Base-by-base conservation (phyloP, 2,329 filamentous ascomycete genomes). In the Lachnum nothofagi region DNA sequence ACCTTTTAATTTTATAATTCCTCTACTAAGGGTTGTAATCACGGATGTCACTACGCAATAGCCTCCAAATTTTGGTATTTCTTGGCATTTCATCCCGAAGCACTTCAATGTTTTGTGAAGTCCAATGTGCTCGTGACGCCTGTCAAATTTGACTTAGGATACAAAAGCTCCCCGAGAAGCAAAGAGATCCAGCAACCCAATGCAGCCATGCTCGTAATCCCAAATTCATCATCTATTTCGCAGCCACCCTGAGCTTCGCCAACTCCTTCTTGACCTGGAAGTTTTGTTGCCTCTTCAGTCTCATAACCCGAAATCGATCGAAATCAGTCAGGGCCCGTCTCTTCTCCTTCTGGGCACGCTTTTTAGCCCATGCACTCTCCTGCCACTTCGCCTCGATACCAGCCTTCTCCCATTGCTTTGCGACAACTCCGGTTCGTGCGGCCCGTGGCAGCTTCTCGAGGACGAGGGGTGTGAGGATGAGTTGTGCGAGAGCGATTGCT, bases 261-360 rank as follows among this genome's bases (percentile, higher is more conserved):
- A 94, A 80, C 68, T 88, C 85, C 86, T 96, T 97, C 78, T 86
- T 86, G 76, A 95, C 86, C 82, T 96, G 91, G 78, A 94, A 97
- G 72, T 91, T 88, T 73, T 91, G 88, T 86, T 96, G 91, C 85
- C 98, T 98, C 86, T 91, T 94, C 77, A 97, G 81, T 76, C 91
- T 86, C 83, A 97, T 81, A 68, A 97, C 93, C 88, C 98, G 96
- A 89, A 97, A 98, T 74, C 93, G 86, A 81, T 98, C 93, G 72
- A 98, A 98, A 82, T 98, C 93, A 76, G 85, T 94, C 63, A 98
- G 80, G 68, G 83, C 82, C 78, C 86, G 86, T 80, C 93, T 87
- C 78, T 88, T 86, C 75, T 88, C 80, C 67, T 82, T 80, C 77
- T 88, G 86, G 65, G 83, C 83, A 70, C 87, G 83, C 82, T 89